Evolutionary conservation across 805 yeast genomes (phyloP).

Genomic region (Yarrowia sp.): DNA sequence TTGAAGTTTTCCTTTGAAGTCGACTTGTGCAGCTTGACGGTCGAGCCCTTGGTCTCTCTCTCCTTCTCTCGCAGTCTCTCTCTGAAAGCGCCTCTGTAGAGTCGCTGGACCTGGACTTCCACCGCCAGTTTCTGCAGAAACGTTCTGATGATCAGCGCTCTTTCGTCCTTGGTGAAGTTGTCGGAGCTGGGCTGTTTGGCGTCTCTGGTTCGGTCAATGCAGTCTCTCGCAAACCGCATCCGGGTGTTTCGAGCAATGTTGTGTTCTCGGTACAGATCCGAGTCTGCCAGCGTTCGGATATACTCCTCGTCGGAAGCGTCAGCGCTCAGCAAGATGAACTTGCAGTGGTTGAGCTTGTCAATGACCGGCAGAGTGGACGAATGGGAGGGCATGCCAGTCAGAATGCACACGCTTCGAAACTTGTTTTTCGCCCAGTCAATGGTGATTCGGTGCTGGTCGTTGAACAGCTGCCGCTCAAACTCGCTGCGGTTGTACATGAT

Average conservation of each 20-base stretch:
- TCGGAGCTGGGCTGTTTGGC: conserved; percentile 34
- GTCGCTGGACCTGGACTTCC: conserved; percentile 69
- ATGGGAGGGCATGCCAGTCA: conserved; percentile 59
- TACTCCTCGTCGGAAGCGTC: conserved; percentile 56
- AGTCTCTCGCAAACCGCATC: conserved; percentile 53
- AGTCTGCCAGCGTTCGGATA: conserved; percentile 55
- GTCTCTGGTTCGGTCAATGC: conserved; percentile 43
- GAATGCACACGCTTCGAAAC: conserved; percentile 65
- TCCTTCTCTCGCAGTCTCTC: conserved; percentile 30
- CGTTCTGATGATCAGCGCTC: conserved; percentile 55
- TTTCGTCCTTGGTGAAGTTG: conserved; percentile 50
- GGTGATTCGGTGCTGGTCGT: conserved; percentile 68
- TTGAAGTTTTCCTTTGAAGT: conserved; percentile 23
- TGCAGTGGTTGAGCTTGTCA: conserved; percentile 46
- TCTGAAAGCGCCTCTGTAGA: conserved; percentile 58
- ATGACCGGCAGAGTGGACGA: conserved; percentile 47
- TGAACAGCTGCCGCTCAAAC: conserved; percentile 54
- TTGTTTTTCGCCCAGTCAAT: conserved; percentile 72
- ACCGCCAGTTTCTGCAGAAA: conserved; percentile 63
- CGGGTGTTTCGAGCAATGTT: conserved; percentile 53
- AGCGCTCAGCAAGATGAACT: conserved; percentile 54
- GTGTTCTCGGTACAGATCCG: conserved; percentile 67
- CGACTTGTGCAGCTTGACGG: conserved; percentile 16
- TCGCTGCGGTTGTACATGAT: conserved; percentile 58
- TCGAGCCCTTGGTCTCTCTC: conserved; percentile 2